phyloP scores from a whole-genome alignment of 805 yeast species.

The Sugiyamaella smithiae region DNA sequence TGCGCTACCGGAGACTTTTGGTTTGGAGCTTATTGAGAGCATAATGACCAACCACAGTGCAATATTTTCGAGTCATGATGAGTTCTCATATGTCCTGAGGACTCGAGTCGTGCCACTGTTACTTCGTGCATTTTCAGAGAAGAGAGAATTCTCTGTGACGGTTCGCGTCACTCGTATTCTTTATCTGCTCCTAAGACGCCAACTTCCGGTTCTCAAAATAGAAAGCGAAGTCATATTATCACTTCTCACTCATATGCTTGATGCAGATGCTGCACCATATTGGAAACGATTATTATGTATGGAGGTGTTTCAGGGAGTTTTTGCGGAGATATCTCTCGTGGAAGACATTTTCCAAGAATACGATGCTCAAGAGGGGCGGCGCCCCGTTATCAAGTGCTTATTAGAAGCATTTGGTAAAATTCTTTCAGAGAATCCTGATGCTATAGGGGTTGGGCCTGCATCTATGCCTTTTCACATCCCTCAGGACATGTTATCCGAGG shows the following conservation, averaged over 20 bases:
- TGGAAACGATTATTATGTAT: slow-evolving; percentile 78
- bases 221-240: slow-evolving; percentile 83
- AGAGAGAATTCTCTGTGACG: slow-evolving; percentile 61
- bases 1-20: slow-evolving; percentile 59
- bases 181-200: slow-evolving; percentile 58
- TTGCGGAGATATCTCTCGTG: slow-evolving; percentile 54
- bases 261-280: slow-evolving; percentile 51
- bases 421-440: slow-evolving; percentile 35
- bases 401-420: slow-evolving; percentile 43
- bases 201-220: slow-evolving; percentile 58
- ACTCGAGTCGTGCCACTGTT: slow-evolving; percentile 72
- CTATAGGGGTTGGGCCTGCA: slow-evolving; percentile 30
- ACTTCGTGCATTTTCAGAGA: slow-evolving; percentile 59
- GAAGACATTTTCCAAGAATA: slow-evolving; percentile 55
- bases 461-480: slow-evolving; percentile 19
- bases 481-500: slow-evolving; percentile 12
- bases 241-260: slow-evolving; percentile 67
- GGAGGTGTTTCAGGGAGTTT: slow-evolving; percentile 65
- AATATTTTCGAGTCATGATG: slow-evolving; percentile 56
- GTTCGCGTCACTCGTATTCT: slow-evolving; percentile 76
- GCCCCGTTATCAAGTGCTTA: slow-evolving; percentile 58
- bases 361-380: slow-evolving; percentile 57
- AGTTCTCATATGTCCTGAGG: slow-evolving; percentile 64
- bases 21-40: slow-evolving; percentile 81
- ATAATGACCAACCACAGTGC: slow-evolving; percentile 61